Evolutionary conservation across 352 stramenopile species (phyloP).

Genomic region (Phytopythium cucurbitacearum): DNA sequence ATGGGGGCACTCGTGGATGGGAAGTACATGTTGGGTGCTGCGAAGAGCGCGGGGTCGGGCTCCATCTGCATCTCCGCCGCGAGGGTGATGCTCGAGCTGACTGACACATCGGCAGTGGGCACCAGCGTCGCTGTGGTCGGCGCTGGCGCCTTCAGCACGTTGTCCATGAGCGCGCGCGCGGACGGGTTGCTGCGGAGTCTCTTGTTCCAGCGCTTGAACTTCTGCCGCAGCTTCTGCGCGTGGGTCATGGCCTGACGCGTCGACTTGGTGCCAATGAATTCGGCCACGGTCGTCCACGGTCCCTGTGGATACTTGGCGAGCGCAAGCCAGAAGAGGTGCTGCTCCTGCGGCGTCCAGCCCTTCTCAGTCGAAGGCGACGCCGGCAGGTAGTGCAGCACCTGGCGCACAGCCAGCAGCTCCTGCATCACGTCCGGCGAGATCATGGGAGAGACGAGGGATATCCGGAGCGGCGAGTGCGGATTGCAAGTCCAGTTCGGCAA

Average conservation of each 20-base stretch:
- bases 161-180: constrained; percentile 20
- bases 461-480: constrained; percentile 1
- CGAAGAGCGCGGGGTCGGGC: not conserved
- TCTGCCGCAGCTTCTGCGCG: constrained; percentile 53
- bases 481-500: constrained; percentile 8
- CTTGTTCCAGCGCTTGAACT: constrained; percentile 32
- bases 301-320: constrained; percentile 38
- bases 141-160: not conserved
- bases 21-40: constrained; percentile 1
- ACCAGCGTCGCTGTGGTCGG: not conserved
- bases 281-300: constrained; percentile 44
- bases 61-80: constrained; percentile 3
- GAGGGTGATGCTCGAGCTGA: constrained; percentile 2
- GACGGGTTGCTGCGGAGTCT: constrained; percentile 23
- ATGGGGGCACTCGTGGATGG: not conserved
- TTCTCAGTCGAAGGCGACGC: constrained; percentile 24
- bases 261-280: constrained; percentile 47
- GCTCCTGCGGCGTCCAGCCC: constrained; percentile 20
- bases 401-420: constrained; percentile 24
- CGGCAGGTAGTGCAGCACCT: constrained; percentile 34
- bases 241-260: constrained; percentile 56
- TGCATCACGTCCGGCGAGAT: constrained; percentile 34
- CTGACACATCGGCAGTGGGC: not conserved
- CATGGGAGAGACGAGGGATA: constrained; percentile 6
- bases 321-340: constrained; percentile 32